A percentile compares a stretch with the other conserved stretches of the same genome.
Evolutionary conservation across 768 basidiomycete species (phyloP).

Genomic region (Pholiota conissans): DNA sequence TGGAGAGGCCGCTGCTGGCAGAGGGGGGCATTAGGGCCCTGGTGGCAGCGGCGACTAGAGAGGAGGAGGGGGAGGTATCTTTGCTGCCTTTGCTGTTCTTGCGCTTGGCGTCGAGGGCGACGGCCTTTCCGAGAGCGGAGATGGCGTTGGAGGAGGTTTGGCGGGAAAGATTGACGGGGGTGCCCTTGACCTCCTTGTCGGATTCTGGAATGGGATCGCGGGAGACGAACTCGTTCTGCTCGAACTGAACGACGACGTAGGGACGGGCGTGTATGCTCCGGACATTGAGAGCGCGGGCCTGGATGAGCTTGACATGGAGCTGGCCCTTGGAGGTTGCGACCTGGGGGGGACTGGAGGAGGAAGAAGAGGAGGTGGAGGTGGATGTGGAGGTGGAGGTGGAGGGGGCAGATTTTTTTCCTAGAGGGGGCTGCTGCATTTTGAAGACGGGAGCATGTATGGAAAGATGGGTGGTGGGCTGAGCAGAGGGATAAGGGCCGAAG

Average conservation of each 20-base stretch:
- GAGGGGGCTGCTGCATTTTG: slow-evolving; percentile 71
- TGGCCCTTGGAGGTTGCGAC: slow-evolving; percentile 56
- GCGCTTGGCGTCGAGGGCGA: slow-evolving; percentile 27
- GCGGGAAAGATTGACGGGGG: slow-evolving; percentile 55
- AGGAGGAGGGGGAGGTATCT: slow-evolving; percentile 42
- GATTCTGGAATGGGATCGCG: slow-evolving; percentile 84
- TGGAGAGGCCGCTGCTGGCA: slow-evolving; percentile 28
- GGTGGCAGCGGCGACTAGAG: slow-evolving; percentile 24
- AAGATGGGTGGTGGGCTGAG: slow-evolving; percentile 57
- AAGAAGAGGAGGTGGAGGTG: slow-evolving; percentile 30
- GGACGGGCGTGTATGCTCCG: slow-evolving; percentile 65
- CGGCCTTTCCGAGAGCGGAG: slow-evolving; percentile 58
- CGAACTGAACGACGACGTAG: slow-evolving; percentile 97
- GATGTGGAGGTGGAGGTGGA: slow-evolving; percentile 31
- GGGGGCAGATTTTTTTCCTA: slow-evolving; percentile 33
- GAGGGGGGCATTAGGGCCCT: slow-evolving; percentile 29
- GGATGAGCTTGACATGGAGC: slow-evolving; percentile 95
- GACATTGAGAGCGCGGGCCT: slow-evolving; percentile 82
- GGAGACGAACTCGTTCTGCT: slow-evolving; percentile 97
- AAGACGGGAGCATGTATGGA: slow-evolving; percentile 87
- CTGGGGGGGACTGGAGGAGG: slow-evolving; percentile 34
- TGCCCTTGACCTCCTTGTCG: slow-evolving; percentile 88
- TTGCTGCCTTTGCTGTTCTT: slow-evolving; percentile 44
- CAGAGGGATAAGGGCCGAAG: slow-evolving; percentile 49
- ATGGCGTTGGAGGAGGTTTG: slow-evolving; percentile 61